Percentiles rank a stretch among this genome's conserved stretches.
Evolutionary conservation across 345 rosid genomes (phyloP).

Genomic region (Excoecaria agallocha): DNA sequence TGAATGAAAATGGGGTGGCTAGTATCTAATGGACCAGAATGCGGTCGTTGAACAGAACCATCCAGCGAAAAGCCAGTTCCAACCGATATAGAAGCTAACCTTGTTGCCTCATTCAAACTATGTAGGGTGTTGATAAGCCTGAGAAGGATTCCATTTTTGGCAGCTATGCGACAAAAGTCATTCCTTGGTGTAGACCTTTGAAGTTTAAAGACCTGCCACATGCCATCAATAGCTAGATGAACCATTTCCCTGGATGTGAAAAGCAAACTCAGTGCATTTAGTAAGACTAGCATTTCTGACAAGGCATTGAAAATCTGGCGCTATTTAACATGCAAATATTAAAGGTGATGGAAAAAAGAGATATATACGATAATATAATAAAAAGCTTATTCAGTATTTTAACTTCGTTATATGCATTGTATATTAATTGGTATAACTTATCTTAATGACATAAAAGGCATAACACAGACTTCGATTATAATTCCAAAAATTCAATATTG

Average conservation of each 20-base stretch:
- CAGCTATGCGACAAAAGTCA: slow-evolving; percentile 93
- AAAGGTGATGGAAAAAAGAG: background rate
- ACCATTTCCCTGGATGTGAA: slow-evolving; percentile 90
- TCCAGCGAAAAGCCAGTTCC: slow-evolving; percentile 58
- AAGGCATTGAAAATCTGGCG: background rate
- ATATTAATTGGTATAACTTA: too few species aligned
- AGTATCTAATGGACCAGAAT: slow-evolving; percentile 77
- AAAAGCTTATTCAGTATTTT: background rate
- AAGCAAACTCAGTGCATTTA: slow-evolving; percentile 30
- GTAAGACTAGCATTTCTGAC: background rate
- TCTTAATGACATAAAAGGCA: background rate
- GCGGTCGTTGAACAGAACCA: slow-evolving; percentile 54
- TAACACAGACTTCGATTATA: background rate
- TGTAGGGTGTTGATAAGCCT: slow-evolving; percentile 92
- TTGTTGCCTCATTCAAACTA: slow-evolving; percentile 95
- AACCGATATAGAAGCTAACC: slow-evolving; percentile 66
- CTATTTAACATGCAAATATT: background rate
- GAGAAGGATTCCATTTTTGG: slow-evolving; percentile 79
- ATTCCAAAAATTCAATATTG: background rate
- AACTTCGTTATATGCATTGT: background rate
- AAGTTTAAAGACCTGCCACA: slow-evolving; percentile 99
- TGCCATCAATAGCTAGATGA: slow-evolving; percentile 98
- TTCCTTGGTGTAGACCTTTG: slow-evolving; percentile 90
- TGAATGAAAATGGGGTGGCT: slow-evolving; percentile 59
- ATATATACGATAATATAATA: background rate